Evolutionary conservation across 1,139 yeast genomes (phyloP), one percentile per base, ranked within the genome.

Genomic region (Debaryomyces udenii): DNA sequence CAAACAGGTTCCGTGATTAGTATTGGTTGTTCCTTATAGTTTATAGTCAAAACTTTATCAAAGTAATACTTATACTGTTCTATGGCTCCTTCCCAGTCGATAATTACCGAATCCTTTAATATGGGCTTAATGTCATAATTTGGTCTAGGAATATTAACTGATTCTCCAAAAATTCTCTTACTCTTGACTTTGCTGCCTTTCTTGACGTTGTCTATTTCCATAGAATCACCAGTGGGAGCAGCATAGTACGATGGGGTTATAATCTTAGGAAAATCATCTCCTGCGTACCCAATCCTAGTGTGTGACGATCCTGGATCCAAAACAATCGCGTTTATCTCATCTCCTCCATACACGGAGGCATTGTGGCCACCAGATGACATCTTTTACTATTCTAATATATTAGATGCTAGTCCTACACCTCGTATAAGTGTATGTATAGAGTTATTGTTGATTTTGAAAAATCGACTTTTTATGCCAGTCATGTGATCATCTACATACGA

Each of bases 201-300:
- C 16, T 27, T 38, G 37, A 62, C 59, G 27, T 61, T 50, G 27
- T 54, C 55, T 35, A 57, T 60, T 41, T 65, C 56, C 37, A 45
- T 53, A 32, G 44, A 51, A 18, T 43, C 49, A n/a, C 47, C 52
- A 6, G 45, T 32, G 3, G 44, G 38, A 14, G 48, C 41, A 9
- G 69, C 68, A 47, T 66, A 84, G 47, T 61, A 71, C 0, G 96
- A 85, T 2, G 96, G 88, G 5, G 86, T 64, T 28, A 86, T 81
- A 2, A 84, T 69, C 49, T 86, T 81, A 6, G 99, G 99, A 45
- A 82, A 78, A 61, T 93, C 99, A 48, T 90, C 95, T 7, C 99
- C 99, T 4, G 98, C 95, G 61, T 81, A 91, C 1, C 99, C 99
- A 17, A 86, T 80, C 43, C 94, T 80, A 3, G 97, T 89, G 46